Percentiles rank a stretch among this genome's conserved stretches.
Evolutionary conservation across 768 basidiomycete genomes (phyloP).

Genomic region (Tulasnella sp.): DNA sequence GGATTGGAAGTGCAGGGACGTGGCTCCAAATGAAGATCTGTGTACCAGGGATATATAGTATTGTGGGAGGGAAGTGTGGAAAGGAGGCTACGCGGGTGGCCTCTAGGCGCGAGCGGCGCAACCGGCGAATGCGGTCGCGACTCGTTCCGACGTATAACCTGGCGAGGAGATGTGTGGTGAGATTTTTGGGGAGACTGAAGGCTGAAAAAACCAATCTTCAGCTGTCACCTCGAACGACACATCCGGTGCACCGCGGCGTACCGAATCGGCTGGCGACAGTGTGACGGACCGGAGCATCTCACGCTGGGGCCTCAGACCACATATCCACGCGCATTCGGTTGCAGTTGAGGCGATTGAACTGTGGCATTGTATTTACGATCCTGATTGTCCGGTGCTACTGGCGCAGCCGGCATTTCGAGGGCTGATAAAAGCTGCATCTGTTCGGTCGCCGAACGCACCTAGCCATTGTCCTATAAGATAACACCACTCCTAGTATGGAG

Average conservation of each 20-base stretch:
- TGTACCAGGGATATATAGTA: background rate
- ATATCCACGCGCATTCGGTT: background rate
- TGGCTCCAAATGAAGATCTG: background rate
- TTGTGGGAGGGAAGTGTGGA: background rate
- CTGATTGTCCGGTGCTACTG: too few relatives aligned
- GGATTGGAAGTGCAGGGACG: background rate
- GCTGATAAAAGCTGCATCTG: too few relatives aligned
- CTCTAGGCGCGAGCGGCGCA: background rate
- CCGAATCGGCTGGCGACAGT: background rate
- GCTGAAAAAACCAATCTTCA: background rate
- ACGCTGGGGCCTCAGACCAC: background rate
- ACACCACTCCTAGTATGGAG: too few relatives aligned
- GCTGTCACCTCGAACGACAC: background rate
- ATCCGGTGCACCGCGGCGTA: background rate
- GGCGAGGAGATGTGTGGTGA: background rate
- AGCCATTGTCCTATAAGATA: too few relatives aligned
- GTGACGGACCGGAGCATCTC: background rate
- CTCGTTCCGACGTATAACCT: background rate
- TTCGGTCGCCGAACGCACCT: too few relatives aligned
- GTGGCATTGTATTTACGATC: too few relatives aligned
- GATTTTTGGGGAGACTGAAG: background rate
- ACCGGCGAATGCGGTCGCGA: background rate
- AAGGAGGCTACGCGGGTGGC: background rate
- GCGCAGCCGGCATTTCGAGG: too few relatives aligned
- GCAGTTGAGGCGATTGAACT: background rate